These are phyloP conservation scores for Cladosporium sp. DNA, from an alignment of 2,329 filamentous ascomycete species.

Conservation along the genomic window DNA sequence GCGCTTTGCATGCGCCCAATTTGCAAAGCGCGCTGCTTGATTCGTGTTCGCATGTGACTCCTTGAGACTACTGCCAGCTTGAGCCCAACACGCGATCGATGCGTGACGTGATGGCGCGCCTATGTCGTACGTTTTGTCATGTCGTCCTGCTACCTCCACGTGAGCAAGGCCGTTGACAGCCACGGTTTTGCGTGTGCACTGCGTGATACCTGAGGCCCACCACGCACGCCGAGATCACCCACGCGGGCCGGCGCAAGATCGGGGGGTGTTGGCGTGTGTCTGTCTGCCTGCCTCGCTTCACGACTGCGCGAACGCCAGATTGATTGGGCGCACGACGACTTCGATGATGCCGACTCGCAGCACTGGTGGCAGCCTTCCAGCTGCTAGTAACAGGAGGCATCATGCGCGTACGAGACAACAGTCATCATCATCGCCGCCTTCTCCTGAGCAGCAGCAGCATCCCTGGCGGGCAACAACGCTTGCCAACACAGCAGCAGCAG, in stretches of 20 bases:
- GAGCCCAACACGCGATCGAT: not conserved
- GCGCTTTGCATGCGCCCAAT: not conserved
- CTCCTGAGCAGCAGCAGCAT: not conserved
- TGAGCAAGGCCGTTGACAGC: not conserved
- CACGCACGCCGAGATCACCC: not conserved
- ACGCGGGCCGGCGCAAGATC: not conserved
- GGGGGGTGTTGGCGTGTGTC: not conserved
- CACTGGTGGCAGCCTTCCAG: not conserved
- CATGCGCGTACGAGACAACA: not conserved
- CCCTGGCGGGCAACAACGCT: not conserved
- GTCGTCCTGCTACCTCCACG: not conserved
- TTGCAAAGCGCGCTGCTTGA: not conserved
- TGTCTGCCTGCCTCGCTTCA: not conserved
- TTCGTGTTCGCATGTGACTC: not conserved
- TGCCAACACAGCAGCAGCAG: constrained; percentile 5
- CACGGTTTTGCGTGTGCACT: not conserved
- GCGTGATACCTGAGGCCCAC: constrained; percentile 15
- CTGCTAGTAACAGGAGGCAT: not conserved
- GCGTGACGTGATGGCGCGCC: not conserved
- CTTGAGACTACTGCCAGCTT: not conserved
- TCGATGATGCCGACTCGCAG: constrained; percentile 11
- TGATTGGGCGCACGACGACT: constrained; percentile 1
- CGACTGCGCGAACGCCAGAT: not conserved
- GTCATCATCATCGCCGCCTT: not conserved
- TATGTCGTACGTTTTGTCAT: not conserved